Percentiles rank a stretch among this genome's conserved stretches.
These are phyloP conservation scores for Rugosomyces carneus DNA, from an alignment of 1,284 basidiomycete genomes.

Conservation along the genomic window DNA sequence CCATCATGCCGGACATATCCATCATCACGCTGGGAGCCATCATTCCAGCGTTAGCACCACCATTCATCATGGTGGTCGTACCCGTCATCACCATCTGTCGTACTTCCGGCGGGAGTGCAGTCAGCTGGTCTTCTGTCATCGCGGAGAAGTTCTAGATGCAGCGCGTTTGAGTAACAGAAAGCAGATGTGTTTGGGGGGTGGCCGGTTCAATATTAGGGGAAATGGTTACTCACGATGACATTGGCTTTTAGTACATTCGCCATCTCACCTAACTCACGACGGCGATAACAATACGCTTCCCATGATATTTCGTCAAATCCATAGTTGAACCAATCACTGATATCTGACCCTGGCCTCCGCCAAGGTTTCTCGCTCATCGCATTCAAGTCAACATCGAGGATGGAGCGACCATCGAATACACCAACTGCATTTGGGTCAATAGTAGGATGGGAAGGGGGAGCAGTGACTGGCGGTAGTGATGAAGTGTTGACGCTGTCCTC, in stretches of 20 bases:
- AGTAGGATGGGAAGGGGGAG: conserved; percentile 69
- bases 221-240: conserved; percentile 58
- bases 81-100: conserved; percentile 80
- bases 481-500: conserved; percentile 54
- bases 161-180: not conserved
- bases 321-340: conserved; percentile 99
- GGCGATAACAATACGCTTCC: conserved; percentile 86
- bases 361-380: conserved; percentile 87
- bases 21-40: conserved; percentile 58
- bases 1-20: conserved; percentile 52
- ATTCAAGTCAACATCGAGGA: conserved; percentile 84
- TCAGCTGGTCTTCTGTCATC: conserved; percentile 75
- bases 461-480: conserved; percentile 55
- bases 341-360: conserved; percentile 88
- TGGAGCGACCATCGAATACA: conserved; percentile 71
- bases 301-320: conserved; percentile 97
- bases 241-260: conserved; percentile 74
- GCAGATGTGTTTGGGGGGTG: not conserved
- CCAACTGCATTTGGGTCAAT: conserved; percentile 68
- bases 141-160: conserved; percentile 63
- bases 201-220: not conserved
- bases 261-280: conserved; percentile 75
- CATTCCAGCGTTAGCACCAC: conserved; percentile 51
- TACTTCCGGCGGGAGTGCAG: conserved; percentile 67
- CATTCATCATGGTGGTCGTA: conserved; percentile 68